Percentiles rank a stretch among this genome's conserved stretches.
Conservation (phyloP, 1,284 basidiomycete species). For the Moniliophthora roreri region DNA sequence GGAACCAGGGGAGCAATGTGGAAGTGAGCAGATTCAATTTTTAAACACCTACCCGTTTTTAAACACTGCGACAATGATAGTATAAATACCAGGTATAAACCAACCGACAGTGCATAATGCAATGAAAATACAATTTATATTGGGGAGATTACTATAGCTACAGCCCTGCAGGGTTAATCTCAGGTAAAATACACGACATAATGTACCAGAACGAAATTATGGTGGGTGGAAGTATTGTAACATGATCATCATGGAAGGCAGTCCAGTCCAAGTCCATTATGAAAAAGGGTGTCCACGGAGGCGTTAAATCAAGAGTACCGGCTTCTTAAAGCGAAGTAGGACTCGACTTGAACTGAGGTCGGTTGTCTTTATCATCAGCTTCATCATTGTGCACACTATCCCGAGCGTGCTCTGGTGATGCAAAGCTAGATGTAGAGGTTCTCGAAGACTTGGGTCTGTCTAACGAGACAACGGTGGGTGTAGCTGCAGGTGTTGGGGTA, state of each 20-base stretch:
- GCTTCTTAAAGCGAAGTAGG: not conserved
- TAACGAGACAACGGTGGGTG: not conserved
- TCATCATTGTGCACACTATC: not conserved
- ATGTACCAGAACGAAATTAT: too few relatives aligned
- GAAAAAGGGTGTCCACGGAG: not conserved
- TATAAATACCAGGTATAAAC: too few relatives aligned
- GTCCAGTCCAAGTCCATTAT: not conserved
- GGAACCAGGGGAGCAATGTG: too few relatives aligned
- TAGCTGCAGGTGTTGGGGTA: slow-evolving; percentile 11
- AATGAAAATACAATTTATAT: too few relatives aligned
- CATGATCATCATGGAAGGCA: not conserved
- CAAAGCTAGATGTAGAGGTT: slow-evolving; percentile 29
- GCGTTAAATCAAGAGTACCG: not conserved
- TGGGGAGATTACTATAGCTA: too few relatives aligned
- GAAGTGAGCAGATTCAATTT: too few relatives aligned
- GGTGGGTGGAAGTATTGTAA: too few relatives aligned
- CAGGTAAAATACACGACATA: too few relatives aligned
- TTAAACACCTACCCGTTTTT: too few relatives aligned
- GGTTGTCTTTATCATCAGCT: not conserved
- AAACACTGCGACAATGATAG: too few relatives aligned
- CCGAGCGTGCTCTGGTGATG: slow-evolving; percentile 19
- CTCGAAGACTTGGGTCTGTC: slow-evolving; percentile 18
- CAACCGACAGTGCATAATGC: too few relatives aligned
- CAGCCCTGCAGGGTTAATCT: too few relatives aligned
- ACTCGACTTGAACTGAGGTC: slow-evolving; percentile 1